Base-by-base conservation (phyloP, 306 rosid species). In the Citrullus amarus region DNA sequence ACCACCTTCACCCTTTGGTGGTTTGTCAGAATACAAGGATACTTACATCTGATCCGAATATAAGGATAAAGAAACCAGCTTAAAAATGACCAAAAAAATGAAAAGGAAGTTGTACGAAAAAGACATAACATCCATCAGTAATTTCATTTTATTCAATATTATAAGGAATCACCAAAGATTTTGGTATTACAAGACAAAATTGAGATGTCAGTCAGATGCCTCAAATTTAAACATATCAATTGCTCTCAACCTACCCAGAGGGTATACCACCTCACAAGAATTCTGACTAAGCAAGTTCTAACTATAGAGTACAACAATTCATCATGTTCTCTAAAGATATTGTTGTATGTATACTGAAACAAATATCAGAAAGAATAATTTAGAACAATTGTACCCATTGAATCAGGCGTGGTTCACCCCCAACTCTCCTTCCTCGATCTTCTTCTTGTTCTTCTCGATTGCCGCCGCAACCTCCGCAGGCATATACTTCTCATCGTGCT, bases 401-500 rank as follows among this genome's bases (percentile, higher is more conserved):
- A 50, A 78, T 83, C 83, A 88, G 2, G 87, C 50, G 75, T 65
- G 67, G 68, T 81, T 80, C 10, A 61, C 58, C 46, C 12, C 80
- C 58, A 79, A 87, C 20, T 65, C 85, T 5, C 41, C 82, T 2
- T 43, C 88, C 68, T 83, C 88, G 4, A 95, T 66, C 78, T 55
- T 82, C 92, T 91, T 91, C 90, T 91, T 95, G 50, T 95, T 95
- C 90, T 88, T 95, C 92, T 95, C 97, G 18, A 95, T 88, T 3
- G 95, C 96, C 0, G 89, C 90, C 0, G 93, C 97, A 28, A 95
- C 96, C 63, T 95, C 97, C 46, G 83, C 73, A 0, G 96, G 98
- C 98, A 90, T 92, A 75, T 94, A 94, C 90, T 94, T 92, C 88
- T 94, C 98, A 30, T 91, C 98, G 13, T 90, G 98, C 93, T 94